These are phyloP conservation scores for Ophiostoma himal-ulmi DNA, from an alignment of 2,329 filamentous ascomycete genomes.

Conservation along the genomic window DNA sequence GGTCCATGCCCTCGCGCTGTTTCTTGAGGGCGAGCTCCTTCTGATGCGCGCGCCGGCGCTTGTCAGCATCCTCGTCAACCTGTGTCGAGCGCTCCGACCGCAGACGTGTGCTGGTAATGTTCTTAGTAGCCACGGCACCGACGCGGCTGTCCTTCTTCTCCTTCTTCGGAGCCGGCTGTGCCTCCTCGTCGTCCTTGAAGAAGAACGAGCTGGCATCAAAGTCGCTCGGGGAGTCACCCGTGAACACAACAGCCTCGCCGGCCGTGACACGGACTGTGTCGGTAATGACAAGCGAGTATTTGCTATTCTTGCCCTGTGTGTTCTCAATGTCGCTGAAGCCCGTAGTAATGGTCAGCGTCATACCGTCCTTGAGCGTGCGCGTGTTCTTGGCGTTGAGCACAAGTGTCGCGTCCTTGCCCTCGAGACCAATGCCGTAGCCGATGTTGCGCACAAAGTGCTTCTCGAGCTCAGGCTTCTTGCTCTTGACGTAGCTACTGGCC, in stretches of 20 bases:
- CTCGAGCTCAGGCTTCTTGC: constrained; percentile 91
- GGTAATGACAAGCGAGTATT: constrained; percentile 86
- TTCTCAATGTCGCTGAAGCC: constrained; percentile 89
- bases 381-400: constrained; percentile 81
- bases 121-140: constrained; percentile 84
- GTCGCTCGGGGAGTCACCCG: constrained; percentile 83
- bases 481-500: constrained; percentile 70
- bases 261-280: constrained; percentile 87
- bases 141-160: constrained; percentile 78
- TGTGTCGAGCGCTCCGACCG: constrained; percentile 86
- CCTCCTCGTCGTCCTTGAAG: constrained; percentile 93
- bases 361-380: constrained; percentile 82
- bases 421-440: constrained; percentile 86
- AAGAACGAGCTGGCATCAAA: constrained; percentile 96
- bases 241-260: constrained; percentile 80
- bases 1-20: constrained; percentile 76
- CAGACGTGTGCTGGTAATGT: constrained; percentile 89
- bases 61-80: constrained; percentile 83
- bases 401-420: constrained; percentile 78
- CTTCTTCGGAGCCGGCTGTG: constrained; percentile 80
- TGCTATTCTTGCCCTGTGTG: constrained; percentile 79
- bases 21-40: constrained; percentile 83
- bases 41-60: constrained; percentile 81
- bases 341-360: constrained; percentile 89
- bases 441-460: constrained; percentile 92